Percentiles rank a stretch among this genome's conserved stretches.
Conservation (phyloP, 23 red algal genomes). For the Pyropia haitanensis region DNA sequence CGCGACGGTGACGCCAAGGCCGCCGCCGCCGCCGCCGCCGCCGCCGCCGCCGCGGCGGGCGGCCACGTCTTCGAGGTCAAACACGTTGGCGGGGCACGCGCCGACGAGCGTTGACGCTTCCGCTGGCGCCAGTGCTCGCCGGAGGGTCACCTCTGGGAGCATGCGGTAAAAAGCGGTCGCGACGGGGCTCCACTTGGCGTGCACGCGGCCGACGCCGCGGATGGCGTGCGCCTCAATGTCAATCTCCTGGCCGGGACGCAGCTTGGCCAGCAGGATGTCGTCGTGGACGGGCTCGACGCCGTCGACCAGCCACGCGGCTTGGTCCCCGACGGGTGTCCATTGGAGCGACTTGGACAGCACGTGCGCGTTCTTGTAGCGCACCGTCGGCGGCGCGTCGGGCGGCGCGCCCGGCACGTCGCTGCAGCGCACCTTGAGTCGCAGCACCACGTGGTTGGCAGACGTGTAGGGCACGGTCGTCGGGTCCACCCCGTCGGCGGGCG, state of each 20-base stretch:
- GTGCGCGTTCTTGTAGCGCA: conserved; percentile 51
- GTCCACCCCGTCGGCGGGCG: conserved; percentile 16
- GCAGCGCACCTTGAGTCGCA: conserved; percentile 47
- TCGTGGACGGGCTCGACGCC: conserved; percentile 48
- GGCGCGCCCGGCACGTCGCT: conserved; percentile 17
- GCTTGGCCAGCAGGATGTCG: conserved; percentile 81
- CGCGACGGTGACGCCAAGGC: conserved; percentile 25
- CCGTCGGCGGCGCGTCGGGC: conserved; percentile 58
- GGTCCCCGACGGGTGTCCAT: conserved; percentile 53
- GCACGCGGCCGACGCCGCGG: conserved; percentile 71
- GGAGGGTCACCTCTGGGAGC: conserved; percentile 52
- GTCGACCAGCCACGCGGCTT: conserved; percentile 16
- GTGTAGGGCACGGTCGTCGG: conserved; percentile 2
- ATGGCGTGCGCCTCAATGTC: conserved; percentile 64
- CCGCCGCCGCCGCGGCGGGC: background rate
- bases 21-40: no score
- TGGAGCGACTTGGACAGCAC: conserved; percentile 50
- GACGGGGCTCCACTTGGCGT: conserved; percentile 97
- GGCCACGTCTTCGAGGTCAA: conserved; percentile 87
- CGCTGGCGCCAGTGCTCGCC: conserved; percentile 11
- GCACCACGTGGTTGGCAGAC: conserved; percentile 43
- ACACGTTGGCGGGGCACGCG: conserved; percentile 71
- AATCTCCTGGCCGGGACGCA: conserved; percentile 93
- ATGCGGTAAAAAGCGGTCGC: conserved; percentile 77
- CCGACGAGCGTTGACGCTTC: conserved; percentile 30